Evolutionary conservation across 257 asterid species (phyloP).

Genomic region (Solanum bukasovii): DNA sequence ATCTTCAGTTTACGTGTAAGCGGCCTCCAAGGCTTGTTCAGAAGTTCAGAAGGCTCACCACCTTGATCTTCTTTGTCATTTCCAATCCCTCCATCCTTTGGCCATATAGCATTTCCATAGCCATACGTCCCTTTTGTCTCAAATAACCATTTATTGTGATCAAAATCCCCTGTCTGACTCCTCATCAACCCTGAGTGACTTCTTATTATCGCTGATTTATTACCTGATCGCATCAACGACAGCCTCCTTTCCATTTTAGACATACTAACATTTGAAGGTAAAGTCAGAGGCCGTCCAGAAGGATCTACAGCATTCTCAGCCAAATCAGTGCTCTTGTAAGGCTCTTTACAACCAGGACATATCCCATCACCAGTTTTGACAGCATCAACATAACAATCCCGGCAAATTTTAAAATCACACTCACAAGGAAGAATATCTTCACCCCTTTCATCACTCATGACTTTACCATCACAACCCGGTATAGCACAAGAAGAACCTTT

Average conservation of each 20-base stretch:
- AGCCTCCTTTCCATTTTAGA: slow-evolving; percentile 80
- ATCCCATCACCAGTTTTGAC: slow-evolving; percentile 67
- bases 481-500: slow-evolving; percentile 80
- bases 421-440: slow-evolving; percentile 80
- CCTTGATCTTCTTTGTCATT: slow-evolving; percentile 33
- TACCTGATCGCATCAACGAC: slow-evolving; percentile 67
- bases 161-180: slow-evolving; percentile 82
- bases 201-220: slow-evolving; percentile 41
- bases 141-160: slow-evolving; percentile 73
- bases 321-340: slow-evolving; percentile 57
- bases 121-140: slow-evolving; percentile 90
- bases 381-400: slow-evolving; percentile 76
- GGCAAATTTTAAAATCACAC: slow-evolving; percentile 81
- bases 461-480: slow-evolving; percentile 83
- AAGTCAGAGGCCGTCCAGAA: slow-evolving; percentile 35
- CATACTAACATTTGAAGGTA: slow-evolving; percentile 55
- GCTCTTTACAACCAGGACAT: slow-evolving; percentile 90
- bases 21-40: slow-evolving; percentile 81
- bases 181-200: slow-evolving; percentile 64
- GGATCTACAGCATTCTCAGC: slow-evolving; percentile 27
- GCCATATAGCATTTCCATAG: slow-evolving; percentile 94
- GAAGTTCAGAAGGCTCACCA: slow-evolving; percentile 51
- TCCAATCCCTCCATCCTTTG: slow-evolving; percentile 48
- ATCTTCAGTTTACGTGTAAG: slow-evolving; percentile 79
- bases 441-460: slow-evolving; percentile 82